These are phyloP conservation scores for Priceomyces medius DNA, from an alignment of 805 yeast species.

Conservation along the genomic window DNA sequence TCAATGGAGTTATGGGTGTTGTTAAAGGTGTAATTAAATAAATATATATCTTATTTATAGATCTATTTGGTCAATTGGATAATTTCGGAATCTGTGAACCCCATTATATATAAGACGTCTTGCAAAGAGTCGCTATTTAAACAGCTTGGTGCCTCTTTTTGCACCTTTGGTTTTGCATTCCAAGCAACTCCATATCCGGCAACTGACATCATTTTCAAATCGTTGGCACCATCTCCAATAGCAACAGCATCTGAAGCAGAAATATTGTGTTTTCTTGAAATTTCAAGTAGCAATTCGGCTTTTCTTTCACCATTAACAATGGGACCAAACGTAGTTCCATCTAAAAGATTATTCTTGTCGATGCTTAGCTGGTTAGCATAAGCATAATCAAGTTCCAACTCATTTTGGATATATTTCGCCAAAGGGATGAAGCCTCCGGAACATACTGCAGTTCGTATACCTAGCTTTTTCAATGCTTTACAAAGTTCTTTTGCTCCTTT, in stretches of 20 bases:
- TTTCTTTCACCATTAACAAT: conserved; percentile 85
- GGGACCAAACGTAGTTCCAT: conserved; percentile 77
- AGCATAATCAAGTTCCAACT: conserved; percentile 78
- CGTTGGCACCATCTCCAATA: conserved; percentile 97
- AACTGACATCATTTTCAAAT: conserved; percentile 82
- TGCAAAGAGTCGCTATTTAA: conserved; percentile 70
- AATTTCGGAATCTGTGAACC: conserved; percentile 62
- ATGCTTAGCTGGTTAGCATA: conserved; percentile 70
- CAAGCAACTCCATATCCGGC: conserved; percentile 97
- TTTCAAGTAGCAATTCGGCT: conserved; percentile 64
- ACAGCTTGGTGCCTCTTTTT: conserved; percentile 74
- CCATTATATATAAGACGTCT: conserved; percentile 80
- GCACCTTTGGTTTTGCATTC: conserved; percentile 96
- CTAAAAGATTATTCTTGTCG: conserved; percentile 50
- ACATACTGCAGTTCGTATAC: conserved; percentile 77
- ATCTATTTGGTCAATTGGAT: conserved; percentile 18
- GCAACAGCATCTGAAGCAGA: conserved; percentile 63
- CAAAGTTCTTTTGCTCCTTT: conserved; percentile 80
- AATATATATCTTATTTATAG: conserved; percentile 4
- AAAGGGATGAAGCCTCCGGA: conserved; percentile 94
- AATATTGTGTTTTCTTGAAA: conserved; percentile 56
- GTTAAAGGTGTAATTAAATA: conserved; percentile 53
- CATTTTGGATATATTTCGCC: conserved; percentile 69
- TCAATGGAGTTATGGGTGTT: conserved; percentile 85
- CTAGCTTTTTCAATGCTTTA: conserved; percentile 55